Evolutionary conservation across 2,329 filamentous ascomycete genomes (phyloP), one percentile per base, ranked within the genome.

Genomic region (Nectriaceae sp.): DNA sequence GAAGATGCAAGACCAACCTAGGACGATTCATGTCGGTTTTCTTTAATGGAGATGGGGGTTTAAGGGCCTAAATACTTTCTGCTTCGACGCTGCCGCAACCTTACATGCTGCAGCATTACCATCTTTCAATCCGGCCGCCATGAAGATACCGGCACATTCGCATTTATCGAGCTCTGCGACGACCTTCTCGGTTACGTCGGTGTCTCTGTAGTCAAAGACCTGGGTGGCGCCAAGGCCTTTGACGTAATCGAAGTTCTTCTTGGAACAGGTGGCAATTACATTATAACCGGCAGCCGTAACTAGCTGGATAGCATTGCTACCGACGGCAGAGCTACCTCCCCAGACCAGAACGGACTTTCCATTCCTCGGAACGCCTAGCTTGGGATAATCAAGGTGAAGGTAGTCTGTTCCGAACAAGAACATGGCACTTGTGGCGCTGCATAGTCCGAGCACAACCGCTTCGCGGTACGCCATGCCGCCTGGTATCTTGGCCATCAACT

Each of bases 321-420:
- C 76, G 1, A 77, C 74, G 15, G 66, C 69, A 0, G 73, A 72
- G 3, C 74, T 70, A 0, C 78, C 80, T n/a, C 78, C 78, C 74
- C 76, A 82, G 35, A 70, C 51, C 11, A 59, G 40, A 1, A 59
- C 46, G 1, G 36, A 31, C 24, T 59, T 41, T 0, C 22, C 44
- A n/a, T 38, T 41, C 33, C 54, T 46, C 5, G 29, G 42, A 2
- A 55, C 39, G 1, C 39, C 40, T 21, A 43, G 41, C 16, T 38
- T 44, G 3, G 61, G 62, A 22, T 19, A 40, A 11, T 58, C 47
- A 26, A 61, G 53, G n/a, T 49, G 33, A 2, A 61, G 47, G 19
- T 46, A 57, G 13, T 54, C 43, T 15, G 55, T 44, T 4, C 53
- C 50, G 6, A 64, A 65, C 3, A 66, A 49, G 5, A 45, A 53